Evolutionary conservation across 495 filamentous ascomycete genomes (phyloP), one percentile per base, ranked within the genome.

Genomic region (Copromyces sp.): DNA sequence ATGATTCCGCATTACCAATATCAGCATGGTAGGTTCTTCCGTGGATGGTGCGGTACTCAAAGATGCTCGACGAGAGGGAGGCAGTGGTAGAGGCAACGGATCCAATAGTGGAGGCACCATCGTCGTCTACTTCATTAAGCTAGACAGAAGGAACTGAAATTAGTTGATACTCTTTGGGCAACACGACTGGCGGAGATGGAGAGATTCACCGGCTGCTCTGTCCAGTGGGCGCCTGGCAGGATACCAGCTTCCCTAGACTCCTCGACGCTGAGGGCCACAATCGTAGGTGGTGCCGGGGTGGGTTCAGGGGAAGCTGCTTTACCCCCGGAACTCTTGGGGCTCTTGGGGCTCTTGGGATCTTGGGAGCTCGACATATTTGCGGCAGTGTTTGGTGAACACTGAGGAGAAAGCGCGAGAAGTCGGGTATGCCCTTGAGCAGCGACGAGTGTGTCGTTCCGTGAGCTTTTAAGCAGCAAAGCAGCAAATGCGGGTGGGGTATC

Each of bases 51-150:
- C 83, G 80, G 76, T 86, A 87, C 42, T 86, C 78, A 7, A 82
- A 42, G 17, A 87, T 84, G 71, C 80, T 84, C 3, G 82, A 80
- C 9, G 81, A 81, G 35, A 87, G 79, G 16, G 84, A 86, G 7
- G 81, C 79, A 8, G 85, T 86, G 24, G 77, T 80, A 20, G 53
- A 61, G 29, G 53, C 6, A 35, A 61, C 3, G 6, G 53, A 61
- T 35, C 53, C 53, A 61, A 61, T 61, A 35, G 12, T 61, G 2
- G 53, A 65, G 24, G 53, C 53, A 17, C 29, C 29, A 9, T 65
- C 53, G 24, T 65, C 53, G 29, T 65, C 12, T 65, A 65, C 29
- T 2, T 32, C 6, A 12, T 65, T 29, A 37, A 65, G 16, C 53
- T 65, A 65, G 32, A 65, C 6, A 65, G 7, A 37, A 65, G 6